These are phyloP conservation scores for Penicillium thymicola DNA, from an alignment of 2,329 filamentous ascomycete species.

Conservation along the genomic window DNA sequence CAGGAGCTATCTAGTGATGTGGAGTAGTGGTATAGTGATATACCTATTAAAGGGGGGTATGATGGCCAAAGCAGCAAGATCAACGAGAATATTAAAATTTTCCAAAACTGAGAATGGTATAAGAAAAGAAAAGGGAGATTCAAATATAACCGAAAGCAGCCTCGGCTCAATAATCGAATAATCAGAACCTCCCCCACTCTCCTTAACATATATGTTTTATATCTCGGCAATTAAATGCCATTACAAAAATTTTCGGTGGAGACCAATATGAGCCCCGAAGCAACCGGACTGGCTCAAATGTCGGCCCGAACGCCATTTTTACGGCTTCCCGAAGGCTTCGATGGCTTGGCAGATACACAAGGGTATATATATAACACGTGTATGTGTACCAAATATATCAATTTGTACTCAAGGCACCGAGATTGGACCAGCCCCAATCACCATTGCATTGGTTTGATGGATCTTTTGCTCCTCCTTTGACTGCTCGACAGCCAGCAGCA, in stretches of 20 bases:
- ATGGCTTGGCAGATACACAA: not conserved
- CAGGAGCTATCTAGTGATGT: not conserved
- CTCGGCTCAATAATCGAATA: not conserved
- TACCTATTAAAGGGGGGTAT: not conserved
- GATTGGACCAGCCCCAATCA: conserved; percentile 29
- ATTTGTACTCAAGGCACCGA: not conserved
- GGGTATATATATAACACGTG: no score
- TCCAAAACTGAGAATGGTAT: not conserved
- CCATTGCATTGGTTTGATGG: conserved; percentile 58
- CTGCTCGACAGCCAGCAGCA: conserved; percentile 65
- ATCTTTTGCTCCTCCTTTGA: conserved; percentile 59
- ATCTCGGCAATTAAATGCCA: not conserved
- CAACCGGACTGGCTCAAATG: not conserved
- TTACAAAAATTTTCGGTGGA: not conserved
- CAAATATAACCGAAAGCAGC: conserved; percentile 1
- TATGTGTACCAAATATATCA: not conserved
- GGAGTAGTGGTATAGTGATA: not conserved
- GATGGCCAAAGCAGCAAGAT: not conserved
- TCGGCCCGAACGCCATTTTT: not conserved
- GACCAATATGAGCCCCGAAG: not conserved
- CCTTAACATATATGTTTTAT: no score
- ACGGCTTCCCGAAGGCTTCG: conserved; percentile 4
- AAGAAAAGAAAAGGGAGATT: not conserved
- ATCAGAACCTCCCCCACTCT: not conserved
- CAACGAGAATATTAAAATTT: not conserved